These are phyloP conservation scores for Lichtheimia ramosa DNA, from an alignment of 371 early-diverging fungal species.

Conservation along the genomic window DNA sequence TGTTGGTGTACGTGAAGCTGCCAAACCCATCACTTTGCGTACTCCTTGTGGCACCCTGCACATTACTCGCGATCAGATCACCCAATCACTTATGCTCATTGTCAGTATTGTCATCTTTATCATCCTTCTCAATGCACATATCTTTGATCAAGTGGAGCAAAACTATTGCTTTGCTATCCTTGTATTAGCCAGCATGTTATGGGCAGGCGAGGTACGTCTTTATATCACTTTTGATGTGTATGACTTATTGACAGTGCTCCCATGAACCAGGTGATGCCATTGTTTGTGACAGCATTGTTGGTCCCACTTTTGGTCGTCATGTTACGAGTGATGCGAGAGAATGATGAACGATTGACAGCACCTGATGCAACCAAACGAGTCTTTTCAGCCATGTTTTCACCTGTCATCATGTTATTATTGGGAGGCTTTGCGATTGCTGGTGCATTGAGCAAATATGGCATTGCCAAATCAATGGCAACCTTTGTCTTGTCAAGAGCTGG, in stretches of 20 bases:
- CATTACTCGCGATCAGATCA: conserved; percentile 38
- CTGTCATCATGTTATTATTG: conserved; percentile 81
- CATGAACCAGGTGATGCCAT: conserved; percentile 77
- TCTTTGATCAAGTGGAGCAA: conserved; percentile 67
- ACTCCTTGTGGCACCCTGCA: conserved; percentile 50
- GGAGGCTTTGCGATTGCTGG: conserved; percentile 85
- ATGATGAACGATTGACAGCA: conserved; percentile 53
- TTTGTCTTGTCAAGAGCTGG: conserved; percentile 90
- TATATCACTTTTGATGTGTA: neutral
- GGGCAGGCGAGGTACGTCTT: conserved; percentile 85
- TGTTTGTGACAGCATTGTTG: conserved; percentile 89
- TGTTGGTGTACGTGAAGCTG: conserved; percentile 51
- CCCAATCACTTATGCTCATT: conserved; percentile 36
- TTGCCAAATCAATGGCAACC: conserved; percentile 90
- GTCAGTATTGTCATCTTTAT: conserved; percentile 59
- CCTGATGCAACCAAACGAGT: conserved; percentile 69
- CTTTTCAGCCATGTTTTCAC: conserved; percentile 80
- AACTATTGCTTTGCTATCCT: conserved; percentile 88
- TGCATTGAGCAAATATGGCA: conserved; percentile 84
- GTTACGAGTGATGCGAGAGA: conserved; percentile 78
- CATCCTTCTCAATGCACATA: conserved; percentile 42
- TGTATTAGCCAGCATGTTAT: conserved; percentile 84
- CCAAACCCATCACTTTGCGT: conserved; percentile 32
- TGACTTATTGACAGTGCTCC: neutral
- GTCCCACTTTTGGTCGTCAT: conserved; percentile 88